A percentile compares a stretch with the other conserved stretches of the same genome.
These are phyloP conservation scores for Botrytis sinoallii DNA, from an alignment of 2,329 filamentous ascomycete genomes.

Conservation along the genomic window DNA sequence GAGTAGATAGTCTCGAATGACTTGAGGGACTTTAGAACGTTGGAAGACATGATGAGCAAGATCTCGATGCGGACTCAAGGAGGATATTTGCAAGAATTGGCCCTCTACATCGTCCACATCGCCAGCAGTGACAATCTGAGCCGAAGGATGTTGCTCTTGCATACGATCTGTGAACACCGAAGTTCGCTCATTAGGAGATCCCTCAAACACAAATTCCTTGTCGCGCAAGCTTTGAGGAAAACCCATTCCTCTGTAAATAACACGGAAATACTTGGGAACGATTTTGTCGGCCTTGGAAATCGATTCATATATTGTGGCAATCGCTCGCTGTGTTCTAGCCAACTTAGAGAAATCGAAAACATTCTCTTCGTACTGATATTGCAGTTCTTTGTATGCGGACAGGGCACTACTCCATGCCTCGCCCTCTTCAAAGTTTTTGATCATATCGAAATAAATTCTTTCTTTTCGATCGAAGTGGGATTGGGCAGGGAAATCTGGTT, in stretches of 20 bases:
- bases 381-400: slow-evolving; percentile 84
- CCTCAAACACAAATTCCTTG: slow-evolving; percentile 91
- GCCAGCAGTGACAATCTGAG: slow-evolving; percentile 71
- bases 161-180: slow-evolving; percentile 85
- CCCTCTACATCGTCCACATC: slow-evolving; percentile 81
- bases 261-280: slow-evolving; percentile 85
- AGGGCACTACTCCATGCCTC: slow-evolving; percentile 89
- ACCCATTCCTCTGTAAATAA: slow-evolving; percentile 83
- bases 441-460: slow-evolving; percentile 88
- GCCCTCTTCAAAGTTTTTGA: slow-evolving; percentile 92
- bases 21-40: slow-evolving; percentile 76
- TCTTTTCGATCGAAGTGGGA: slow-evolving; percentile 91
- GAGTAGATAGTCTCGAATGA: slow-evolving; percentile 82
- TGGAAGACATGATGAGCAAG: slow-evolving; percentile 81
- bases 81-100: slow-evolving; percentile 80
- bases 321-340: slow-evolving; percentile 82
- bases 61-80: slow-evolving; percentile 79
- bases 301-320: slow-evolving; percentile 87
- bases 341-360: slow-evolving; percentile 90
- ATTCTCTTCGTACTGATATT: slow-evolving; percentile 85
- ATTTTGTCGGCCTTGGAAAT: slow-evolving; percentile 78
- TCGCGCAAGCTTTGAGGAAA: slow-evolving; percentile 79
- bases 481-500: slow-evolving; percentile 78
- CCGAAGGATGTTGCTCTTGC: slow-evolving; percentile 84
- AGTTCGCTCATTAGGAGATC: slow-evolving; percentile 70